A percentile compares a stretch with the other conserved stretches of the same genome.
Evolutionary conservation across 2,329 filamentous ascomycete genomes (phyloP).

Genomic region (Juglanconis oblonga): DNA sequence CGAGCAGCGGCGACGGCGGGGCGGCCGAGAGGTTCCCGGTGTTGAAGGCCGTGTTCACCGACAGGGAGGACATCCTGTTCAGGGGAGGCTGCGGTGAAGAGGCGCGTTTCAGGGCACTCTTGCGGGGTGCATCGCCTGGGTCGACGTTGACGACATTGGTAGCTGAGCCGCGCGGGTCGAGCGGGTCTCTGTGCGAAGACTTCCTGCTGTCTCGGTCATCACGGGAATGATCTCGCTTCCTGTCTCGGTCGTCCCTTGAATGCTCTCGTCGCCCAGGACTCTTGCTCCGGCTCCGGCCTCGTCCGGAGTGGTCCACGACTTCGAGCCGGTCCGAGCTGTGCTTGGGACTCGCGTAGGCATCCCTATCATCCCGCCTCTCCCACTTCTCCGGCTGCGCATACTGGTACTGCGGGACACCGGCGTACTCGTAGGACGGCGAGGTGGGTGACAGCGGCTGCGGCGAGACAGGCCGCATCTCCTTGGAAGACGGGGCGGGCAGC

Average conservation of each 20-base stretch:
- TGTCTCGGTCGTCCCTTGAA: constrained; percentile 17
- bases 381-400: constrained; percentile 31
- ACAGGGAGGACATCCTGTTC: constrained; percentile 50
- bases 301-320: constrained; percentile 13
- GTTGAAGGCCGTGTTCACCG: constrained; percentile 46
- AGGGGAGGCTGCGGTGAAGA: constrained; percentile 48
- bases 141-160: constrained; percentile 42
- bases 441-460: constrained; percentile 23
- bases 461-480: constrained; percentile 23
- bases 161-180: constrained; percentile 34
- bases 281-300: constrained; percentile 19
- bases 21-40: constrained; percentile 44
- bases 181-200: constrained; percentile 24
- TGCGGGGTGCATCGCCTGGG: constrained; percentile 29
- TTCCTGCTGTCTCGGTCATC: constrained; percentile 11
- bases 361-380: constrained; percentile 27
- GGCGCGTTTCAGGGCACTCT: constrained; percentile 36
- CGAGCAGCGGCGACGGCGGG: constrained; percentile 79
- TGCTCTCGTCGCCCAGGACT: constrained; percentile 22
- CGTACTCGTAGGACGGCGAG: constrained; percentile 24
- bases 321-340: constrained; percentile 14
- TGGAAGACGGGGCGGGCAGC: constrained; percentile 9
- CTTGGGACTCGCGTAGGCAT: constrained; percentile 26
- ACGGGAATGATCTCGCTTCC: constrained; percentile 12
- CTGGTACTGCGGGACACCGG: constrained; percentile 35